phyloP scores from a whole-genome alignment of 1,284 basidiomycete species.

The Trametes pubescens region DNA sequence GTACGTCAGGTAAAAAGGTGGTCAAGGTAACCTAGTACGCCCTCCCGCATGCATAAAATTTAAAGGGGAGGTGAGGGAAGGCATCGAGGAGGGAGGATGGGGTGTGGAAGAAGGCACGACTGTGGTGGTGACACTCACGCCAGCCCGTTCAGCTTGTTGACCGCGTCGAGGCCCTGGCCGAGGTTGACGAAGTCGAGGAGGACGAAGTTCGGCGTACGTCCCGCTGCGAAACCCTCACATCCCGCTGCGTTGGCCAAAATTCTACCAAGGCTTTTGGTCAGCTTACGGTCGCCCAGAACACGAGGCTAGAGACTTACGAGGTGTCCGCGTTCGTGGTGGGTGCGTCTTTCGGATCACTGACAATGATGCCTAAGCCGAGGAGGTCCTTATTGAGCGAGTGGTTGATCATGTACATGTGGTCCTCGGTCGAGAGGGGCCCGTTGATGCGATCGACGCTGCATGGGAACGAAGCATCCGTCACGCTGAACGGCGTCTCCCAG shows the following conservation, averaged over 20 bases:
- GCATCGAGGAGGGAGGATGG: not conserved
- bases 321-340: constrained; percentile 51
- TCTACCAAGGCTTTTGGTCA: constrained; percentile 36
- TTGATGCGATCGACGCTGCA: constrained; percentile 74
- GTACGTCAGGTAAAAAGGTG: not conserved
- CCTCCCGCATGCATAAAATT: not conserved
- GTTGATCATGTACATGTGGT: constrained; percentile 67
- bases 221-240: constrained; percentile 52
- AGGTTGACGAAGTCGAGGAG: constrained; percentile 59
- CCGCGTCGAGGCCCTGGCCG: constrained; percentile 52
- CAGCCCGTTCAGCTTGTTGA: constrained; percentile 54
- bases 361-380: constrained; percentile 47
- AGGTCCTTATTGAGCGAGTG: constrained; percentile 58
- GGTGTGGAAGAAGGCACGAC: not conserved
- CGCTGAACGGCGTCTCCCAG: constrained; percentile 80
- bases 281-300: not conserved
- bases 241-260: constrained; percentile 55
- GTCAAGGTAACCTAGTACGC: not conserved
- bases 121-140: constrained; percentile 28
- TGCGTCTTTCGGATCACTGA: constrained; percentile 50
- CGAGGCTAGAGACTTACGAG: constrained; percentile 45
- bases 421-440: constrained; percentile 54
- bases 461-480: constrained; percentile 67
- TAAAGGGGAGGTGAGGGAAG: not conserved
- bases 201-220: constrained; percentile 57